These are phyloP conservation scores for Farysia itapuensis DNA, from an alignment of 1,284 basidiomycete genomes.

Conservation along the genomic window DNA sequence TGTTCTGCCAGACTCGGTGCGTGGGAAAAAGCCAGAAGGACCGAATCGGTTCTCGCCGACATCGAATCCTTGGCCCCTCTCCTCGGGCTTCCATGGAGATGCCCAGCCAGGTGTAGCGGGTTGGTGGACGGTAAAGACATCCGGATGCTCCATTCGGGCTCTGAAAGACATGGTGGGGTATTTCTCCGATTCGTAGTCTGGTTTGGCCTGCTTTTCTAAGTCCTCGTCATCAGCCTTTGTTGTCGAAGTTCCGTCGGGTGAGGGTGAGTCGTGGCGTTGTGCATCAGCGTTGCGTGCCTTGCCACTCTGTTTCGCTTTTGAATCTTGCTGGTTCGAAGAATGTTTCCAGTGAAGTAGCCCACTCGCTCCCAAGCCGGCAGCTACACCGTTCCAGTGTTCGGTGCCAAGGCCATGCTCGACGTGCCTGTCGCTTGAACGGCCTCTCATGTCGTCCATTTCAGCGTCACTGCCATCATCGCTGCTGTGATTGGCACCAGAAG, in stretches of 20 bases:
- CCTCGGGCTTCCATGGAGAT: slow-evolving; percentile 51
- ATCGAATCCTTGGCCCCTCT: slow-evolving; percentile 25
- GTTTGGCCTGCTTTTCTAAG: slow-evolving; percentile 19
- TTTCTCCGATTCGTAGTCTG: slow-evolving; percentile 7
- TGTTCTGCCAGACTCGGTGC: slow-evolving; percentile 34
- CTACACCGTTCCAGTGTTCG: slow-evolving; percentile 15
- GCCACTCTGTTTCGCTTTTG: background rate
- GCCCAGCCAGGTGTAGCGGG: slow-evolving; percentile 53
- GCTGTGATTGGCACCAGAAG: slow-evolving; percentile 11
- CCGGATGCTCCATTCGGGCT: slow-evolving; percentile 29
- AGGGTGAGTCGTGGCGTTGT: slow-evolving; percentile 16
- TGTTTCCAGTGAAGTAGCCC: slow-evolving; percentile 30
- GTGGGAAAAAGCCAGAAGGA: slow-evolving; percentile 40
- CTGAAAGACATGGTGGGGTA: slow-evolving; percentile 38
- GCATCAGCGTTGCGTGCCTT: background rate
- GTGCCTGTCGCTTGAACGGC: slow-evolving; percentile 8
- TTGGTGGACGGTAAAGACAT: slow-evolving; percentile 47
- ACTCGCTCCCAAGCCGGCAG: slow-evolving; percentile 29
- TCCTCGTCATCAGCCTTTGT: slow-evolving; percentile 17
- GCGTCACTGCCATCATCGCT: slow-evolving; percentile 21
- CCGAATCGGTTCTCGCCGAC: slow-evolving; percentile 21
- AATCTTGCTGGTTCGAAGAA: slow-evolving; percentile 1
- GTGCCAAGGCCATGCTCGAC: slow-evolving; percentile 23
- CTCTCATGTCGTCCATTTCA: slow-evolving; percentile 21
- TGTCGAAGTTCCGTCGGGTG: slow-evolving; percentile 26